A percentile compares a stretch with the other conserved stretches of the same genome.
phyloP scores from a whole-genome alignment of 345 rosid genomes.

The Pugionium cornutum region DNA sequence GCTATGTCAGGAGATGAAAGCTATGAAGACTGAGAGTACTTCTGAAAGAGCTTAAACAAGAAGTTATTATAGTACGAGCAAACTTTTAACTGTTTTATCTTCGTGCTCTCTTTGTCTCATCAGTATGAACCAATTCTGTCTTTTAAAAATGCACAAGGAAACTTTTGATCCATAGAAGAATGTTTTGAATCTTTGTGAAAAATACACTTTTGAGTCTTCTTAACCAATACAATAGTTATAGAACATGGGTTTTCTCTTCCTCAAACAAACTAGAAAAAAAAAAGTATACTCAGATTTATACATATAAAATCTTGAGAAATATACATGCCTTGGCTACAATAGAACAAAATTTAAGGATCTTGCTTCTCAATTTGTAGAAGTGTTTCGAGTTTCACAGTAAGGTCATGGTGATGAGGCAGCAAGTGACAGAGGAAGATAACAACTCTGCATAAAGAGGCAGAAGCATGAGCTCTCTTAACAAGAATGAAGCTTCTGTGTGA shows the following conservation, averaged over 20 bases:
- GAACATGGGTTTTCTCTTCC: neutral
- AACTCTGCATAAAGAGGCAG: conserved; percentile 7
- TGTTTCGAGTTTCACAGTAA: conserved; percentile 15
- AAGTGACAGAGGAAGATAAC: conserved; percentile 14
- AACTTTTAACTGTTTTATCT: neutral
- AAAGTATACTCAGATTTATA: neutral
- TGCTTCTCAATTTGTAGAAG: conserved; percentile 14
- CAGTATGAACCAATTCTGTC: conserved; percentile 4
- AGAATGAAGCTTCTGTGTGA: neutral
- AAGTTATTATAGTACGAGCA: neutral
- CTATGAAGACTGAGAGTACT: conserved; percentile 33
- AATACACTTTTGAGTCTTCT: neutral
- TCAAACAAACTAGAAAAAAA: neutral
- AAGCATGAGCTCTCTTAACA: conserved; percentile 10
- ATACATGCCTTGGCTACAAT: conserved; percentile 18
- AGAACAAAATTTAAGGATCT: conserved; percentile 35
- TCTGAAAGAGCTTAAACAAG: neutral
- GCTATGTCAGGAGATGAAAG: conserved; percentile 58
- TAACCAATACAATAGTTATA: neutral
- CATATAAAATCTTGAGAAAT: neutral
- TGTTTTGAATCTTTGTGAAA: too few species aligned
- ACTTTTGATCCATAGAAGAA: too few species aligned
- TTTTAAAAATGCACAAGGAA: conserved; percentile 19
- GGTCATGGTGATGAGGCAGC: conserved; percentile 17
- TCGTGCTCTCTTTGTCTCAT: conserved; percentile 5